Conservation (phyloP, 345 rosid species). For the Brassica rapa region DNA sequence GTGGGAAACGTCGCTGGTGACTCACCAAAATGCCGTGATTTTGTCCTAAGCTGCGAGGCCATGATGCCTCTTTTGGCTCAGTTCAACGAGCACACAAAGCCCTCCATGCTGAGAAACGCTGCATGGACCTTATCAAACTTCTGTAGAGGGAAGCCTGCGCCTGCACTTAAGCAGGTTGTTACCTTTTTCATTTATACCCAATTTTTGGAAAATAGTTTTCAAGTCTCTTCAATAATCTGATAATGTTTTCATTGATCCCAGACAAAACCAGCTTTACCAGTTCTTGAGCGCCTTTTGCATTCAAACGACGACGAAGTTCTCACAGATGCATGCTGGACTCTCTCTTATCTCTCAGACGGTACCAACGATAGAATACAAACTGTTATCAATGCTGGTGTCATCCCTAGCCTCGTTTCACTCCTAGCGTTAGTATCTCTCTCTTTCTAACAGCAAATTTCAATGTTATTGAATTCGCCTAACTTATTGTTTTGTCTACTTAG, state of each 20-base stretch:
- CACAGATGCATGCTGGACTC: conserved; percentile 89
- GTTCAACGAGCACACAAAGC: conserved; percentile 67
- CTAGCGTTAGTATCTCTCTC: conserved; percentile 55
- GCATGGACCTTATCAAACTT: conserved; percentile 90
- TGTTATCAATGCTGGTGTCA: conserved; percentile 71
- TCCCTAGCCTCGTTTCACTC: conserved; percentile 68
- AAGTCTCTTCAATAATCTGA: not conserved
- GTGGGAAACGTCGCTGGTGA: conserved; percentile 91
- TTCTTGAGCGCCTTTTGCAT: conserved; percentile 67
- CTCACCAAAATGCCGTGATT: conserved; percentile 78
- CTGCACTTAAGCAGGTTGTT: conserved; percentile 68
- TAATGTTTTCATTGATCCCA: conserved; percentile 19
- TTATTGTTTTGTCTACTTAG: conserved; percentile 35
- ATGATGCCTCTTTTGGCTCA: conserved; percentile 64
- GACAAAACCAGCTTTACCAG: conserved; percentile 77
- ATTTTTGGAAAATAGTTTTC: not conserved
- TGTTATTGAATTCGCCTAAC: conserved; percentile 4
- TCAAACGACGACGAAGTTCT: conserved; percentile 78
- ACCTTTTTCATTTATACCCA: not conserved
- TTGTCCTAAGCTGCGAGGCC: conserved; percentile 63
- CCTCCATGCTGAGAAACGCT: conserved; percentile 83
- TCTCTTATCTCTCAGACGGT: conserved; percentile 74
- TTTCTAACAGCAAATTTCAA: not conserved
- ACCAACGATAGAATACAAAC: conserved; percentile 74
- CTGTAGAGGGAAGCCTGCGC: conserved; percentile 87